Base-by-base conservation (phyloP, 106 monocot species). In the Dioscorea alata region DNA sequence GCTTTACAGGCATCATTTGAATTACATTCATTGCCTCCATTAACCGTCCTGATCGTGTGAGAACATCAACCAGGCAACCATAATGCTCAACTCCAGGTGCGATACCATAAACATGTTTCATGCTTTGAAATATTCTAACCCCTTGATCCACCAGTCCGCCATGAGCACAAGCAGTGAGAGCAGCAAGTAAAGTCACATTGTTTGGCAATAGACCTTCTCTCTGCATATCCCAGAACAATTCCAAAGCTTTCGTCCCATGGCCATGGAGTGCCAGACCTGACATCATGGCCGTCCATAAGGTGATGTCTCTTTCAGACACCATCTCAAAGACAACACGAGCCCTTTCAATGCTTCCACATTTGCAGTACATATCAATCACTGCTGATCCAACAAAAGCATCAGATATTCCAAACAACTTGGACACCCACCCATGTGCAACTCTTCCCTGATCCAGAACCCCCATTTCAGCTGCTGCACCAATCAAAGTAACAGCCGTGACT, bases 361-460 rank as follows among this genome's bases (percentile, higher is more conserved):
- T 87, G 66, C 69, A 75, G 52, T 91, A 91, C 91, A 91, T 91
- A 63, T 91, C 84, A 57, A 91, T 75, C 57, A 87, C 32, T 20
- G 84, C 87, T 20, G 91, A 84, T 33, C 77, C 84, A 13, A 91
- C n/a, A 54, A 87, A 82, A 69, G 77, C 74, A 80, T 87, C 87
- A 4, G 66, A 6, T 24, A 50, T 59, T 17, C 60, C 75, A 24
- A 48, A 54, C 52, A 48, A 50, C 48, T 81, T 91, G 2, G 82
- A 17, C 51, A 73, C 56, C 84, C 84, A 84, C 13, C 81, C 87
- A 71, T 87, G 87, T 20, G 77, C 16, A 10, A 63, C 72, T 67
- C 67, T 91, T 48, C 77, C 91, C 34, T 72, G 74, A 67, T 82
- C 64, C 52, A 84, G 24, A 53, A 56, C 42, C 22, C 87, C 84